Evolutionary conservation across 2,329 filamentous ascomycete genomes (phyloP).

Genomic region (Exserohilum turcica): DNA sequence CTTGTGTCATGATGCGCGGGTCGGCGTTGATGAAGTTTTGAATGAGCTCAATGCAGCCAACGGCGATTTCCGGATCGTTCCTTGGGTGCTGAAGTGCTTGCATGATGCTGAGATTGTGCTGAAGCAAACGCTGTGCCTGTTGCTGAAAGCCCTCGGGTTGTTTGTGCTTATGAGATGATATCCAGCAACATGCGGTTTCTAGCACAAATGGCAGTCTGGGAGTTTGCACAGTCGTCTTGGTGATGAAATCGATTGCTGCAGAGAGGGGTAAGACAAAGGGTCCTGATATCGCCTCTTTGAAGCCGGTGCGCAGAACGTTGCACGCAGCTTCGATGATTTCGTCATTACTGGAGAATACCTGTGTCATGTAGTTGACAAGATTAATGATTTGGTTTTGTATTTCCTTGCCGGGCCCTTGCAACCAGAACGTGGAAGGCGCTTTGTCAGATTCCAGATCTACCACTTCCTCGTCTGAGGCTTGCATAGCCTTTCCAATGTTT

Average conservation of each 20-base stretch:
- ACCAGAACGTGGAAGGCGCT: constrained; percentile 55
- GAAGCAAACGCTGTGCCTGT: constrained; percentile 50
- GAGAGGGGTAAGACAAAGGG: constrained; percentile 76
- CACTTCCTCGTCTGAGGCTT: constrained; percentile 68
- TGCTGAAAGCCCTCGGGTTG: constrained; percentile 31
- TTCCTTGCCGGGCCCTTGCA: constrained; percentile 52
- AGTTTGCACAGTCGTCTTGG: constrained; percentile 62
- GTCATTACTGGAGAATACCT: constrained; percentile 62
- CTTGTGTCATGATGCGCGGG: constrained; percentile 65
- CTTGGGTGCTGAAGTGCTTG: constrained; percentile 65
- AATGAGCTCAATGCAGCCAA: constrained; percentile 75
- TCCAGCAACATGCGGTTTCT: constrained; percentile 71
- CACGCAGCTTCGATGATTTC: constrained; percentile 76
- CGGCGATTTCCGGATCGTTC: constrained; percentile 72
- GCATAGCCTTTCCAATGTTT: constrained; percentile 73
- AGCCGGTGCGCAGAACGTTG: constrained; percentile 72
- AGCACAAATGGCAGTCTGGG: constrained; percentile 72
- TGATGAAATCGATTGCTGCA: constrained; percentile 70
- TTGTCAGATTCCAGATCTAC: constrained; percentile 68
- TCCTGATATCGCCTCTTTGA: constrained; percentile 73
- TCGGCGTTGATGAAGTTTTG: constrained; percentile 67
- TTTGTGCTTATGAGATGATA: constrained; percentile 55
- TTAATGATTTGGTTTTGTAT: constrained; percentile 59
- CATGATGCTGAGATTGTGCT: constrained; percentile 67
- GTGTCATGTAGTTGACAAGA: constrained; percentile 57